A percentile compares a stretch with the other conserved stretches of the same genome.
These are phyloP conservation scores for Margaritispora aquatica DNA, from an alignment of 495 filamentous ascomycete genomes.

Conservation along the genomic window DNA sequence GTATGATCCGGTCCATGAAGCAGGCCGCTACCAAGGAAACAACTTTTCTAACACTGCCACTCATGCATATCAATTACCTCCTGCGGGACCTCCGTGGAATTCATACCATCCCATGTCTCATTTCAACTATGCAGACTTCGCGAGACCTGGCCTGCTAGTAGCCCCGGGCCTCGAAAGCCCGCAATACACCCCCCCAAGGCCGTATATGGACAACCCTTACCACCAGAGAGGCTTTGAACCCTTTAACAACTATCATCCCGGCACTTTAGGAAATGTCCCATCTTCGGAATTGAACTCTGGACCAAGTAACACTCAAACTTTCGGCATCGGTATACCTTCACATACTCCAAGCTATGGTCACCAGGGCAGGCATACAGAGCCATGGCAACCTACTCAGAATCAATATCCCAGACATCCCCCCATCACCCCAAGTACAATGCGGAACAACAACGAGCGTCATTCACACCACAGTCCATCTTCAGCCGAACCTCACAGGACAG, in stretches of 20 bases:
- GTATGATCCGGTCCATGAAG: conserved; percentile 22
- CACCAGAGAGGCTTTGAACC: conserved; percentile 11
- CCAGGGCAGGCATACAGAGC: neutral
- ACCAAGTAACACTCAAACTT: neutral
- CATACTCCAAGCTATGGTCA: neutral
- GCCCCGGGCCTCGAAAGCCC: neutral
- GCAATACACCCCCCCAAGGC: neutral
- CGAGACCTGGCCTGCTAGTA: neutral
- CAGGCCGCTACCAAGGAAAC: conserved; percentile 8
- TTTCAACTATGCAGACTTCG: conserved; percentile 9
- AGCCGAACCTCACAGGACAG: neutral
- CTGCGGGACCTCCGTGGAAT: conserved; percentile 8
- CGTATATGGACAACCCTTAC: conserved; percentile 11
- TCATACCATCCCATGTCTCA: conserved; percentile 4
- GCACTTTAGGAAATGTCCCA: neutral
- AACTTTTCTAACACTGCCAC: neutral
- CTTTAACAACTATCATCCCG: neutral
- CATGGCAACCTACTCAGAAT: neutral
- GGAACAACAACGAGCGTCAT: neutral
- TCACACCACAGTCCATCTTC: neutral
- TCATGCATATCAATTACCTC: neutral
- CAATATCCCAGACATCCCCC: neutral
- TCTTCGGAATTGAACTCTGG: neutral
- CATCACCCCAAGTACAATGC: neutral
- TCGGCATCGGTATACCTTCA: neutral